Conservation (phyloP, 1,139 yeast species). For the Spencermartinsiella ligniputridi region DNA sequence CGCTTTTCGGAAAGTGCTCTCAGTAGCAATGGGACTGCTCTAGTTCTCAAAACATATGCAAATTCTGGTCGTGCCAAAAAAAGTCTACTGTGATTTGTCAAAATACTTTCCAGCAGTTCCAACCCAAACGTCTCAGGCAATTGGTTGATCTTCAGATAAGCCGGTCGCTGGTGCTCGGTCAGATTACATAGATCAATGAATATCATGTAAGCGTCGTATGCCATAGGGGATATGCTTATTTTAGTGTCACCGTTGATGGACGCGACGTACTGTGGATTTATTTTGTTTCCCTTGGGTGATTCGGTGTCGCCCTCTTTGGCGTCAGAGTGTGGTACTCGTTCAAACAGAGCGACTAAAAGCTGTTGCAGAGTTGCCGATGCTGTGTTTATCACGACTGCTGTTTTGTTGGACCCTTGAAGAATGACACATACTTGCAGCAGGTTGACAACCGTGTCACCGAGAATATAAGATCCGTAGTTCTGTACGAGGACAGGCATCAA, state of each 20-base stretch:
- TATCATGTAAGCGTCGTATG: constrained; percentile 66
- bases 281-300: constrained; percentile 27
- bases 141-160: constrained; percentile 47
- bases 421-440: constrained; percentile 68
- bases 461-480: constrained; percentile 51
- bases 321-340: constrained; percentile 39
- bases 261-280: constrained; percentile 17
- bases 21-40: constrained; percentile 70
- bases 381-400: constrained; percentile 79
- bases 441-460: constrained; percentile 53
- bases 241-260: constrained; percentile 43
- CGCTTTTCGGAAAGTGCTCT: constrained; percentile 59
- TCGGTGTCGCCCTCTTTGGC: constrained; percentile 36
- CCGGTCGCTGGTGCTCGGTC: constrained; percentile 55
- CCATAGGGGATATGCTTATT: constrained; percentile 45
- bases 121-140: constrained; percentile 68
- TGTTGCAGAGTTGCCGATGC: constrained; percentile 94
- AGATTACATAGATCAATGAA: constrained; percentile 68
- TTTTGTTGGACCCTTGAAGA: constrained; percentile 63
- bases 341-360: constrained; percentile 69
- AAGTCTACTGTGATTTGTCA: constrained; percentile 51
- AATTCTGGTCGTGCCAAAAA: constrained; percentile 63
- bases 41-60: constrained; percentile 56
- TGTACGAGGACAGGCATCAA: constrained; percentile 72
- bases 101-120: constrained; percentile 71